A percentile compares a stretch with the other conserved stretches of the same genome.
These are phyloP conservation scores for Cardamine resedifolia DNA, from an alignment of 345 rosid species.

Conservation along the genomic window DNA sequence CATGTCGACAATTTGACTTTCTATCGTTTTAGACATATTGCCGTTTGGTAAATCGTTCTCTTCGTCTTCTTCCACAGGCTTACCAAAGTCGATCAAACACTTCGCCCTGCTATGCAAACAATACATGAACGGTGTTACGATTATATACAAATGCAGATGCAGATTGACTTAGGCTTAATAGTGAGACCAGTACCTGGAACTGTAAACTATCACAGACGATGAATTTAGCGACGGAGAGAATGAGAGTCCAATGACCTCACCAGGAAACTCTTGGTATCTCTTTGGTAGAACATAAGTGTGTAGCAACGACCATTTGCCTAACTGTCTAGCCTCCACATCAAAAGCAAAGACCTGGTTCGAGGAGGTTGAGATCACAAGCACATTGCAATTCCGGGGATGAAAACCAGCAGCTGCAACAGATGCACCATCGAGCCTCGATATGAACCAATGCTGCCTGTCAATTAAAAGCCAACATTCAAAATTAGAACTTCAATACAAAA, in stretches of 20 bases:
- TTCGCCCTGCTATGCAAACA: constrained; percentile 64
- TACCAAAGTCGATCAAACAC: constrained; percentile 81
- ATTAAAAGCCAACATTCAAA: background rate
- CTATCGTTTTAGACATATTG: constrained; percentile 49
- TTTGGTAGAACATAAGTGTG: constrained; percentile 61
- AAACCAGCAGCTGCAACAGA: constrained; percentile 92
- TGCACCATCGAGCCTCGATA: constrained; percentile 86
- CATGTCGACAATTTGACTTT: constrained; percentile 42
- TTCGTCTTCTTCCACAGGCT: constrained; percentile 67
- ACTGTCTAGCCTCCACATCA: constrained; percentile 85
- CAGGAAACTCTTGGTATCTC: constrained; percentile 94
- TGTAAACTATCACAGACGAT: constrained; percentile 62
- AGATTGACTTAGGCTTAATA: background rate
- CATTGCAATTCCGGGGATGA: constrained; percentile 68
- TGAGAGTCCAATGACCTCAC: constrained; percentile 89
- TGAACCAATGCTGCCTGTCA: constrained; percentile 96
- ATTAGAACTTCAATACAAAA: background rate
- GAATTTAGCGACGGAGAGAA: constrained; percentile 63
- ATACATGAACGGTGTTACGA: background rate
- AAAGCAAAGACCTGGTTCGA: constrained; percentile 81
- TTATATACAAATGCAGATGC: background rate
- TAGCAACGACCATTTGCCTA: constrained; percentile 85
- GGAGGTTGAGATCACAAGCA: constrained; percentile 74
- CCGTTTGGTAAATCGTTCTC: constrained; percentile 51
- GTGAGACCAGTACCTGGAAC: constrained; percentile 65